phyloP scores from a whole-genome alignment of 2,329 filamentous ascomycete genomes.

The Venturia carpophila region DNA sequence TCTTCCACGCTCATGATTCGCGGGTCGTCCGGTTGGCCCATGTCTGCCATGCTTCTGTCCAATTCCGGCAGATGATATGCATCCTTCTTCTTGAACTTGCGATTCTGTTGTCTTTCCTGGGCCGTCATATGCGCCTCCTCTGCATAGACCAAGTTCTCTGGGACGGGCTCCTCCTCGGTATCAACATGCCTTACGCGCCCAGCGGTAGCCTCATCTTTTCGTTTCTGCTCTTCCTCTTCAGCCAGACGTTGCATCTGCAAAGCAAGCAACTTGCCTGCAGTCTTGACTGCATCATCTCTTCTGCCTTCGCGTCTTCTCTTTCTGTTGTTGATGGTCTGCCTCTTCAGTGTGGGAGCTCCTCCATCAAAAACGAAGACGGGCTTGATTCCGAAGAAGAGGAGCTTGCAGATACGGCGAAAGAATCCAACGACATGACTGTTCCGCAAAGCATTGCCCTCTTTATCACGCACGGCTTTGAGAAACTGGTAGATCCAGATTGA shows the following conservation, averaged over 20 bases:
- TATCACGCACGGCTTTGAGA: conserved; percentile 95
- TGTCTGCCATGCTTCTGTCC: conserved; percentile 66
- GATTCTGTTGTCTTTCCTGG: conserved; percentile 63
- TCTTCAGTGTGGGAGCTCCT: conserved; percentile 81
- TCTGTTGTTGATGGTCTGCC: conserved; percentile 75
- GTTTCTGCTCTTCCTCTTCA: conserved; percentile 71
- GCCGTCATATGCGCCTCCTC: conserved; percentile 80
- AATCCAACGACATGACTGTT: conserved; percentile 97
- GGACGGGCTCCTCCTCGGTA: conserved; percentile 59
- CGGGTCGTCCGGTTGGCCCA: conserved; percentile 86
- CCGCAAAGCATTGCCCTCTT: conserved; percentile 91
- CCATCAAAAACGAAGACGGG: conserved; percentile 98
- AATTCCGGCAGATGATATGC: conserved; percentile 91
- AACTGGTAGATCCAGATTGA: conserved; percentile 99
- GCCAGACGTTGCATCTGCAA: conserved; percentile 88
- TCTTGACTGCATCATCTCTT: conserved; percentile 84
- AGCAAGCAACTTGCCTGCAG: conserved; percentile 82
- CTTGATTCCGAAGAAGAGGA: conserved; percentile 91
- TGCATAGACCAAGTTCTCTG: conserved; percentile 73
- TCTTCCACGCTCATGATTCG: conserved; percentile 95
- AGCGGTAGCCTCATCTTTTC: conserved; percentile 43
- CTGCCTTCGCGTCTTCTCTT: conserved; percentile 77
- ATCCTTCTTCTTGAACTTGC: conserved; percentile 81
- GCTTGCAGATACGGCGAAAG: conserved; percentile 95
- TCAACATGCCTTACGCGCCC: conserved; percentile 25